Conservation (phyloP, 257 asterid genomes). For the Solanum corneliomulleri region DNA sequence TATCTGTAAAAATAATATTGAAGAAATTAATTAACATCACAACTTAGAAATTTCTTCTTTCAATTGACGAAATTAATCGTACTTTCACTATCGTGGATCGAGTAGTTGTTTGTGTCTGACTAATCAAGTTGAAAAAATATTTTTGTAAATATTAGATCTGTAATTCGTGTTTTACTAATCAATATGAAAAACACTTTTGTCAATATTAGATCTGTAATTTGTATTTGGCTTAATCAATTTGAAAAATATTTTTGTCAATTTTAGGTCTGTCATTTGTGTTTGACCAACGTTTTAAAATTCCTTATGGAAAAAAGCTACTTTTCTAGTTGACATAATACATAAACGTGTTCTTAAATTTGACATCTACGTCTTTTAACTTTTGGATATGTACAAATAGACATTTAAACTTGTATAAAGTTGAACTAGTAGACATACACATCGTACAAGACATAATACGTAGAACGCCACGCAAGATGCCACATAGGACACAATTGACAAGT, state of each 20-base stretch:
- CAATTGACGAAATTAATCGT: neutral
- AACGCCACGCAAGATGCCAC: neutral
- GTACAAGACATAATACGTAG: no score
- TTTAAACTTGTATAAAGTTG: no score
- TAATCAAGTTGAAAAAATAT: neutral
- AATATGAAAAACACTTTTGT: neutral
- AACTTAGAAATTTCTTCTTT: neutral
- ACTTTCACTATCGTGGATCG: neutral
- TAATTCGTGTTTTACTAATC: neutral
- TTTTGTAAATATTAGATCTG: neutral
- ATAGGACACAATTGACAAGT: neutral
- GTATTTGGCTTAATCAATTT: neutral
- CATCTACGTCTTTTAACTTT: neutral
- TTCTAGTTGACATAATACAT: neutral
- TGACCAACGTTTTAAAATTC: neutral
- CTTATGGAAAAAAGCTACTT: neutral
- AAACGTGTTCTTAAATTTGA: neutral
- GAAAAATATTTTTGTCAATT: neutral
- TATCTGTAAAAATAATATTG: slow-evolving; percentile 8
- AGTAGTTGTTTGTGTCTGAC: neutral
- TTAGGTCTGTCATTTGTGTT: neutral
- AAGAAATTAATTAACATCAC: neutral
- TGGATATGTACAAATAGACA: no score
- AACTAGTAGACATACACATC: neutral
- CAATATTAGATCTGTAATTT: neutral